Evolutionary conservation across 2,329 filamentous ascomycete genomes (phyloP).

Genomic region (Sclerotiophoma versabilis): DNA sequence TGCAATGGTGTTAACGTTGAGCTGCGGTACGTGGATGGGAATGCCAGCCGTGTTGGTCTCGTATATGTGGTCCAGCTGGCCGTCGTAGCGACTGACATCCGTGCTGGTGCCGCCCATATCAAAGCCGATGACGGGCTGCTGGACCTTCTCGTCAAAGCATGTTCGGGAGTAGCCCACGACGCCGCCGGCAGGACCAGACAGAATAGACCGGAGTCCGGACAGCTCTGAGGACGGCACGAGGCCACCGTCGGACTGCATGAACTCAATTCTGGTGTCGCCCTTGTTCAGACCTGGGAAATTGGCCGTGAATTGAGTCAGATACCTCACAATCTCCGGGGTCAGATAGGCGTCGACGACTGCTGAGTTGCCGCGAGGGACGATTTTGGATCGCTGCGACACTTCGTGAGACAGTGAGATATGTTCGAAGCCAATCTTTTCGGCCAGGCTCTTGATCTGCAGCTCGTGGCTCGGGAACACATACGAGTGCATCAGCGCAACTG

Average conservation of each 20-base stretch:
- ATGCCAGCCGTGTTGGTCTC: constrained; percentile 44
- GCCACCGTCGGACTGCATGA: constrained; percentile 48
- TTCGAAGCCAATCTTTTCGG: constrained; percentile 37
- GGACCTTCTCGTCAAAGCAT: constrained; percentile 35
- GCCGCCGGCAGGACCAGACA: constrained; percentile 47
- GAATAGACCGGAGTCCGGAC: constrained; percentile 39
- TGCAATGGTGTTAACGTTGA: constrained; percentile 64
- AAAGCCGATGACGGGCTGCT: constrained; percentile 40
- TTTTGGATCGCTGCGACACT: constrained; percentile 34
- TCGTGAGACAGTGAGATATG: constrained; percentile 39
- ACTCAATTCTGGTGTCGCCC: constrained; percentile 39
- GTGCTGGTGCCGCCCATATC: constrained; percentile 43
- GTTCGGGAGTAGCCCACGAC: constrained; percentile 45
- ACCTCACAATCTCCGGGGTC: constrained; percentile 30
- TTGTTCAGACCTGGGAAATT: constrained; percentile 35
- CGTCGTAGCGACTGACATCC: constrained; percentile 45
- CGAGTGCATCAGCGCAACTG: constrained; percentile 45
- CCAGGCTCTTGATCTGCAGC: constrained; percentile 33
- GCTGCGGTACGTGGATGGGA: constrained; percentile 39
- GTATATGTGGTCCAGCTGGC: constrained; percentile 39
- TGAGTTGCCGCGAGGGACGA: constrained; percentile 30
- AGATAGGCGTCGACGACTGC: constrained; percentile 40
- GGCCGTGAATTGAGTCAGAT: constrained; percentile 19
- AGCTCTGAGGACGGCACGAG: constrained; percentile 37
- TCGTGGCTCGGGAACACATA: constrained; percentile 47